These are phyloP conservation scores for Sarocladium brachiariae DNA, from an alignment of 2,329 filamentous ascomycete genomes.

Conservation along the genomic window DNA sequence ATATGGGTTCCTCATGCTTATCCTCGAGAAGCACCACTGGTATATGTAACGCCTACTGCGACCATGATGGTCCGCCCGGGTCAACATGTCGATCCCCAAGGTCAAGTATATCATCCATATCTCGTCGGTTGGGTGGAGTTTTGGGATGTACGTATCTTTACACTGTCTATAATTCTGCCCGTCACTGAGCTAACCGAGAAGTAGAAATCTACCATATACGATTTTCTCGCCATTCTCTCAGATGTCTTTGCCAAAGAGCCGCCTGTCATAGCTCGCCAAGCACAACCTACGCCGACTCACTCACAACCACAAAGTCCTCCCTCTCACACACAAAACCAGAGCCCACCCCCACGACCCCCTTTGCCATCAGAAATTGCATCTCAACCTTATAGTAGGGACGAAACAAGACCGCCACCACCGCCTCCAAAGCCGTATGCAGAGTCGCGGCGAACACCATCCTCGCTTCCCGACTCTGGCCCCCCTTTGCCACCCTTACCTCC, in stretches of 20 bases:
- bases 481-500: conserved; percentile 24
- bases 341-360: conserved; percentile 48
- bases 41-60: conserved; percentile 82
- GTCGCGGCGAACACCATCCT: conserved; percentile 9
- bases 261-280: conserved; percentile 71
- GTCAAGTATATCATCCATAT: conserved; percentile 92
- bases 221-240: conserved; percentile 74
- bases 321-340: conserved; percentile 8
- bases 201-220: conserved; percentile 74
- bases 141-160: conserved; percentile 66
- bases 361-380: conserved; percentile 55
- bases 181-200: conserved; percentile 10
- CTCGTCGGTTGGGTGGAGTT: conserved; percentile 82
- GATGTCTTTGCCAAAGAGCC: conserved; percentile 93
- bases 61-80: conserved; percentile 87
- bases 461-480: conserved; percentile 15
- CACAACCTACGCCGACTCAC: conserved; percentile 33
- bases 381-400: conserved; percentile 18
- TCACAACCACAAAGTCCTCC: conserved; percentile 14
- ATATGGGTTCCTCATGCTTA: conserved; percentile 93
- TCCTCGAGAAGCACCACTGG: conserved; percentile 75
- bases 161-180: conserved; percentile 20
- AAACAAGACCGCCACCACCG: conserved; percentile 38
- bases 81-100: conserved; percentile 91
- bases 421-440: conserved; percentile 46